Conservation (phyloP, 768 basidiomycete genomes). For the Auricularia heimuer region DNA sequence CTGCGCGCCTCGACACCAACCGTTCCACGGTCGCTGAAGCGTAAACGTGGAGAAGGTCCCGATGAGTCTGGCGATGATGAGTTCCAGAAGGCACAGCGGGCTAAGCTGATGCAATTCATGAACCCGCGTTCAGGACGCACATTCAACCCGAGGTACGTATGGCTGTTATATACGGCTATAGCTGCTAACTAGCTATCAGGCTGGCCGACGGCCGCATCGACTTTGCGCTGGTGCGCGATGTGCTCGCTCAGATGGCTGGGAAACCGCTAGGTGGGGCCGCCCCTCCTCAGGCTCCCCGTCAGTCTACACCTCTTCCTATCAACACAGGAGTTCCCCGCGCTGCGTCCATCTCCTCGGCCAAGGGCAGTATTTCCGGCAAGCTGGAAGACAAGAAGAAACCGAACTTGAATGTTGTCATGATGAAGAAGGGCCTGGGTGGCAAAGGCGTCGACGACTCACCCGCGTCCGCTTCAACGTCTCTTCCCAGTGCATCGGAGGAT, state of each 20-base stretch:
- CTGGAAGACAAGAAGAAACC: background rate
- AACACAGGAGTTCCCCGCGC: background rate
- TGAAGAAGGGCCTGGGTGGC: background rate
- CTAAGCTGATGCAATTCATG: conserved; percentile 75
- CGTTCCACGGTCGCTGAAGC: conserved; percentile 64
- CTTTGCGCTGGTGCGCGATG: background rate
- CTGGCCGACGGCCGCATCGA: background rate
- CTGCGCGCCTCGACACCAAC: conserved; percentile 63
- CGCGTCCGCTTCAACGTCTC: background rate
- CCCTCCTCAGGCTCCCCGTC: background rate
- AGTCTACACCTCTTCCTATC: background rate
- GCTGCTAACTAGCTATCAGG: background rate
- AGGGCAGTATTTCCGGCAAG: background rate
- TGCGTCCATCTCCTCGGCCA: background rate
- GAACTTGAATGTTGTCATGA: background rate
- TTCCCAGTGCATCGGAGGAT: background rate
- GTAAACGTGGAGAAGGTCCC: conserved; percentile 61
- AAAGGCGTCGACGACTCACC: background rate
- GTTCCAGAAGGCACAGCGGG: conserved; percentile 51
- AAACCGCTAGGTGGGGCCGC: background rate
- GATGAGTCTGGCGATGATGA: conserved; percentile 60
- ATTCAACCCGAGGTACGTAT: background rate
- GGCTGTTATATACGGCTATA: background rate
- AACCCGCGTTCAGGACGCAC: conserved; percentile 38
- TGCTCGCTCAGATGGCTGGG: background rate